Percentiles rank a stretch among this genome's conserved stretches.
These are phyloP conservation scores for Plectosphaerella cucumerina DNA, from an alignment of 2,329 filamentous ascomycete genomes.

Conservation along the genomic window DNA sequence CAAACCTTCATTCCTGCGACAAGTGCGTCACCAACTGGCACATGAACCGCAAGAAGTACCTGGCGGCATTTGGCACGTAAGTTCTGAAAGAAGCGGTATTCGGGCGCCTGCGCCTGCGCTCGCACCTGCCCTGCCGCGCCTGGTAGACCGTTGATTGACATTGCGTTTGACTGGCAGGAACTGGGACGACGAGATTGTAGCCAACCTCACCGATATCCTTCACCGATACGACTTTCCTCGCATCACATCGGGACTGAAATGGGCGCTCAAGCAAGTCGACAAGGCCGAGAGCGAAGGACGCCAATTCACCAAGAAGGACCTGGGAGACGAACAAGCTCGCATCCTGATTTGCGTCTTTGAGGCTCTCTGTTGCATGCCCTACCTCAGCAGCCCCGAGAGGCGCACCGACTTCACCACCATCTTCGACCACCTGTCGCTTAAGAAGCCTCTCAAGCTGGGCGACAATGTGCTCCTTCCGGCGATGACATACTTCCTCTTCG, in stretches of 20 bases:
- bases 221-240: conserved; percentile 57
- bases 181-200: conserved; percentile 47
- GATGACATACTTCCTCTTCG: conserved; percentile 81
- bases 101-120: too few species aligned
- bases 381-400: conserved; percentile 56
- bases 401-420: conserved; percentile 70
- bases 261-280: conserved; percentile 50
- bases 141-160: neutral
- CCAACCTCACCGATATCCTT: conserved; percentile 50
- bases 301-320: conserved; percentile 40
- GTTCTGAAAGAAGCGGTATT: conserved; percentile 19
- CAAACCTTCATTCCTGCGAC: conserved; percentile 60
- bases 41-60: conserved; percentile 58
- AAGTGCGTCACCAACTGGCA: conserved; percentile 73
- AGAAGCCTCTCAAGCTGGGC: conserved; percentile 71
- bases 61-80: conserved; percentile 59
- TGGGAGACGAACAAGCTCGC: conserved; percentile 44
- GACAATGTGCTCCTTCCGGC: conserved; percentile 72
- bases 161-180: conserved; percentile 18
- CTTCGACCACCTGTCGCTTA: conserved; percentile 75
- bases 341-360: conserved; percentile 83
- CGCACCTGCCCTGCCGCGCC: neutral
- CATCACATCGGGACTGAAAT: conserved; percentile 55
- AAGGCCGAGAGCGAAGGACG: conserved; percentile 44
- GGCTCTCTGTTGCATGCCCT: conserved; percentile 76